A percentile compares a stretch with the other conserved stretches of the same genome.
Evolutionary conservation across 2,329 filamentous ascomycete genomes (phyloP).

Genomic region (Colletotrichum gloeosporioides): DNA sequence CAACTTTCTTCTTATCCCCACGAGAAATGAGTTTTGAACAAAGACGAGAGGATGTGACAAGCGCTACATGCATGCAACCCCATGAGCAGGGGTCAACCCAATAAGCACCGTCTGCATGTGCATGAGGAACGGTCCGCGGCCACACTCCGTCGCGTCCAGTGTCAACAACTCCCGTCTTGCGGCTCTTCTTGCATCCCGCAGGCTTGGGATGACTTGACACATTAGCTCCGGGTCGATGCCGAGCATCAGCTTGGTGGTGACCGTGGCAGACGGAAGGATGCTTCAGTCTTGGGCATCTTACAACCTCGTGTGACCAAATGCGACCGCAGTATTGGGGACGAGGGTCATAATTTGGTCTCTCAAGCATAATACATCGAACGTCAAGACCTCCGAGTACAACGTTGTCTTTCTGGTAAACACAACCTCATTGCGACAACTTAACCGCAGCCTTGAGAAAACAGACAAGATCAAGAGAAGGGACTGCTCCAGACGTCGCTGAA

Average conservation of each 20-base stretch:
- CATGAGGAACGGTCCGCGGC: constrained; percentile 18
- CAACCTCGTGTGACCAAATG: not conserved
- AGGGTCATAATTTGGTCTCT: not conserved
- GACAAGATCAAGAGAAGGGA: not conserved
- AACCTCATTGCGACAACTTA: not conserved
- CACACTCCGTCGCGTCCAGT: constrained; percentile 3
- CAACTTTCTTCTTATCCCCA: not conserved
- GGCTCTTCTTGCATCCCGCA: not conserved
- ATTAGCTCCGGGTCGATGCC: not conserved
- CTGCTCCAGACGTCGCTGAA: not conserved
- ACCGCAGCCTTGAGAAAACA: not conserved
- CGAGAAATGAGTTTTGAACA: not conserved
- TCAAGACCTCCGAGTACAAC: too few relatives aligned
- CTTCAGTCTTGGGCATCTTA: not conserved
- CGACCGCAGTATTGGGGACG: not conserved
- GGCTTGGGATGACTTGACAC: not conserved
- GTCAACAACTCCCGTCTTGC: not conserved
- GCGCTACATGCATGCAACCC: not conserved
- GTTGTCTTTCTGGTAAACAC: not conserved
- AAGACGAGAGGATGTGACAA: not conserved
- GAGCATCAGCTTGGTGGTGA: not conserved
- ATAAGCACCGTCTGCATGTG: constrained; percentile 17
- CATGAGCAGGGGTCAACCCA: constrained; percentile 5
- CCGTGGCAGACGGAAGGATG: not conserved
- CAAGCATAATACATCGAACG: not conserved